Conservation (phyloP, 2,329 filamentous ascomycete genomes). For the Aphanocladium album region DNA sequence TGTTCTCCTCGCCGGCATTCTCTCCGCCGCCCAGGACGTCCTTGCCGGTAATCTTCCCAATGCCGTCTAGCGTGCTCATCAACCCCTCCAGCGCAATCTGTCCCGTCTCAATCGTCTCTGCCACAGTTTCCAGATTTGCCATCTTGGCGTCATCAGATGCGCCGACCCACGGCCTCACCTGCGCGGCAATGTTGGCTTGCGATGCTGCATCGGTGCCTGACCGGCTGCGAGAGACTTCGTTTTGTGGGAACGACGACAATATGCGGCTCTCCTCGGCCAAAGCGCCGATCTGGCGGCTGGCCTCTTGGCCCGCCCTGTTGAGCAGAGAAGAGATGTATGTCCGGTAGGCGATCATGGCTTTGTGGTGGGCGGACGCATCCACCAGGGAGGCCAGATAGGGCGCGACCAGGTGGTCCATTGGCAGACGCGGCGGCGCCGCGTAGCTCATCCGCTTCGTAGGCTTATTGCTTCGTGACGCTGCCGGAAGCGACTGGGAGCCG, state of each 20-base stretch:
- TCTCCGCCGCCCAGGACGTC: constrained; percentile 21
- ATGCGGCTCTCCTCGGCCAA: constrained; percentile 59
- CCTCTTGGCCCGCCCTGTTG: constrained; percentile 46
- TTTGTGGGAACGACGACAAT: constrained; percentile 46
- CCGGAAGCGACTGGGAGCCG: constrained; percentile 24
- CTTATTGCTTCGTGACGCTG: constrained; percentile 14
- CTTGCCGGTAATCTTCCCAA: constrained; percentile 44
- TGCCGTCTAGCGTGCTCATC: constrained; percentile 43
- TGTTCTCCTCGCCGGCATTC: constrained; percentile 18
- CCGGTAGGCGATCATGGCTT: constrained; percentile 52
- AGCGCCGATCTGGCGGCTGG: constrained; percentile 45
- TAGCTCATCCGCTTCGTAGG: constrained; percentile 9
- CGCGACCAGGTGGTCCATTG: constrained; percentile 41
- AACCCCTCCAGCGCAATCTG: constrained; percentile 51
- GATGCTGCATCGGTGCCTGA: constrained; percentile 32
- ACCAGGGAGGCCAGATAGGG: constrained; percentile 54
- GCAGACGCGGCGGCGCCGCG: constrained; percentile 11
- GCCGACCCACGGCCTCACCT: constrained; percentile 53
- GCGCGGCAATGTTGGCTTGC: constrained; percentile 36
- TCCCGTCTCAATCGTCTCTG: constrained; percentile 55
- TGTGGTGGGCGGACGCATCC: constrained; percentile 50
- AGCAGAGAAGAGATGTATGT: constrained; percentile 49
- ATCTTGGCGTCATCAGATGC: constrained; percentile 58
- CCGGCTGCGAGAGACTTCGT: constrained; percentile 35
- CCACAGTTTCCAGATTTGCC: constrained; percentile 51